Percentiles rank a stretch among this genome's conserved stretches.
These are phyloP conservation scores for Rhododendron vialii DNA, from an alignment of 148 eudicot species.

Conservation along the genomic window DNA sequence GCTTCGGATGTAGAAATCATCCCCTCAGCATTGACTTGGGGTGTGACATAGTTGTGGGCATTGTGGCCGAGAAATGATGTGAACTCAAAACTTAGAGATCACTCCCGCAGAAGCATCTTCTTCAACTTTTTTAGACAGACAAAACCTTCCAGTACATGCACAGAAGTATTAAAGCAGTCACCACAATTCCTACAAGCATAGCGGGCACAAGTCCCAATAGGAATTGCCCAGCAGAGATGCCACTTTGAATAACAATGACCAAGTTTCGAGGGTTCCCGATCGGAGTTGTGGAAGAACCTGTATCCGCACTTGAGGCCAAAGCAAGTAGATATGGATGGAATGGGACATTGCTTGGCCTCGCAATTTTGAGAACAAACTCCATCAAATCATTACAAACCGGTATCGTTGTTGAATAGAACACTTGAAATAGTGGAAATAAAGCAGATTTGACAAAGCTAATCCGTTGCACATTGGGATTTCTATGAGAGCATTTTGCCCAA, in stretches of 20 bases:
- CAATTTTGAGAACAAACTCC: slow-evolving; percentile 54
- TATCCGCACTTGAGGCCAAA: slow-evolving; percentile 68
- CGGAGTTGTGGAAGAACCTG: slow-evolving; percentile 48
- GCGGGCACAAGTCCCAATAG: neutral
- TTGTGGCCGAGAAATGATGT: slow-evolving; percentile 42
- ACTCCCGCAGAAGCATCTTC: slow-evolving; percentile 24
- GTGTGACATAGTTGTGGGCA: neutral
- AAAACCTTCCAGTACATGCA: slow-evolving; percentile 61
- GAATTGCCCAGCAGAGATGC: neutral
- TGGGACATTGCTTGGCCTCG: slow-evolving; percentile 65
- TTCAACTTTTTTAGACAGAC: slow-evolving; percentile 48
- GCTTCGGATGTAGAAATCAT: neutral
- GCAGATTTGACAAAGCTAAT: slow-evolving; percentile 59
- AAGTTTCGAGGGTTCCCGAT: slow-evolving; percentile 2
- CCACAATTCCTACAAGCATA: neutral
- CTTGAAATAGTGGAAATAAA: slow-evolving; percentile 38
- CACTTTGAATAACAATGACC: slow-evolving; percentile 3
- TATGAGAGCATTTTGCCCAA: slow-evolving; percentile 53
- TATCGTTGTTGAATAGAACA: slow-evolving; percentile 23
- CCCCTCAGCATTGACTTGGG: slow-evolving; percentile 25
- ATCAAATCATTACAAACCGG: slow-evolving; percentile 62
- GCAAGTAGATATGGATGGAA: slow-evolving; percentile 70
- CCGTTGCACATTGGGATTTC: slow-evolving; percentile 23
- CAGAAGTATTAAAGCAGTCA: neutral
- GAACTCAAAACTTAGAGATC: slow-evolving; percentile 28